These are phyloP conservation scores for Hypoxylon rubiginosum DNA, from an alignment of 2,329 filamentous ascomycete genomes.

Conservation along the genomic window DNA sequence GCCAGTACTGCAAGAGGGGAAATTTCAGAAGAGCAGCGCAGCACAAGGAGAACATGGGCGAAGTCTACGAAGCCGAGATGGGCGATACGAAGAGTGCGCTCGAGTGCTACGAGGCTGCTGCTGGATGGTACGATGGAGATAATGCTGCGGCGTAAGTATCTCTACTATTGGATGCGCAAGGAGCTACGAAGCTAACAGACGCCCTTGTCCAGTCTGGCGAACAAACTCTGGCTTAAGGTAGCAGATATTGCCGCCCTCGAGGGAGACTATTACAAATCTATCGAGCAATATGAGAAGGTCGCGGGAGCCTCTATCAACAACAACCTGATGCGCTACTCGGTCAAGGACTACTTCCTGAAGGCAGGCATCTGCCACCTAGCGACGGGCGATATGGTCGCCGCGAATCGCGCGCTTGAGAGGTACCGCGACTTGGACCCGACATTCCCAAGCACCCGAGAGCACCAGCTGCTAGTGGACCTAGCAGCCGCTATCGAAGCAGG, in stretches of 20 bases:
- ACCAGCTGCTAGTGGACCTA: slow-evolving; percentile 84
- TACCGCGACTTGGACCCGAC: slow-evolving; percentile 84
- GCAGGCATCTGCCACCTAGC: slow-evolving; percentile 91
- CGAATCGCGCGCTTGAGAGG: slow-evolving; percentile 82
- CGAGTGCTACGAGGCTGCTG: slow-evolving; percentile 86
- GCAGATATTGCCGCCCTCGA: slow-evolving; percentile 88
- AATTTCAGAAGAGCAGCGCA: slow-evolving; percentile 92
- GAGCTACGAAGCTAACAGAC: slow-evolving; percentile 17
- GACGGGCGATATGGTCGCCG: slow-evolving; percentile 79
- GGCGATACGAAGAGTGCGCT: slow-evolving; percentile 83
- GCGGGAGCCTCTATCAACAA: slow-evolving; percentile 83
- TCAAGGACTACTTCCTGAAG: slow-evolving; percentile 97
- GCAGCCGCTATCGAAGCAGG: slow-evolving; percentile 79
- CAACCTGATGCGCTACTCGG: slow-evolving; percentile 92
- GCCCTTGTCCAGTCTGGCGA: slow-evolving; percentile 76
- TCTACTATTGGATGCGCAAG: not conserved
- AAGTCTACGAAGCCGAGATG: slow-evolving; percentile 86
- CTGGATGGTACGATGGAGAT: slow-evolving; percentile 89
- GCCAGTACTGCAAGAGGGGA: slow-evolving; percentile 88
- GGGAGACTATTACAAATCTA: slow-evolving; percentile 86
- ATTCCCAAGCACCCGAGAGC: slow-evolving; percentile 83
- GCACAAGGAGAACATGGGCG: slow-evolving; percentile 89
- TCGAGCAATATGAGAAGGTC: slow-evolving; percentile 86
- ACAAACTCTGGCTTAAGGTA: slow-evolving; percentile 93
- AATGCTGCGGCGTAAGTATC: slow-evolving; percentile 81